These are phyloP conservation scores for Ascomycota sp. DNA, from an alignment of 2,329 filamentous ascomycete genomes.

Conservation along the genomic window DNA sequence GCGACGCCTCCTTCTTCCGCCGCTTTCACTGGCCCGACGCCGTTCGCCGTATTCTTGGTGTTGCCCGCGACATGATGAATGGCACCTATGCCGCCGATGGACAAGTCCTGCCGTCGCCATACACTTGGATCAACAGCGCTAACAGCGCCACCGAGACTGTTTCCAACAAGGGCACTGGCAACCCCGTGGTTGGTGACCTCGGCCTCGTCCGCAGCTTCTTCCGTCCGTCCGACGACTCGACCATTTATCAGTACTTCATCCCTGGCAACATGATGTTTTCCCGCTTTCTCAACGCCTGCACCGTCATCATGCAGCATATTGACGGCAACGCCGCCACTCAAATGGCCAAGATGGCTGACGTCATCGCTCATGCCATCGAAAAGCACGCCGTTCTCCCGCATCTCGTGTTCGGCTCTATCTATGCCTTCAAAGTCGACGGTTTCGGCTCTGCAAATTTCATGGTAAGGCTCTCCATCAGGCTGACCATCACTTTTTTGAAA, in stretches of 20 bases:
- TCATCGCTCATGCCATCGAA: conserved; percentile 44
- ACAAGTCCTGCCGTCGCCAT: conserved; percentile 35
- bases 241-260: conserved; percentile 69
- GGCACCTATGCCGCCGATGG: conserved; percentile 51
- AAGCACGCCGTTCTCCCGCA: conserved; percentile 46
- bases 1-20: conserved; percentile 53
- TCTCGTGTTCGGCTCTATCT: conserved; percentile 41
- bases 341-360: conserved; percentile 35
- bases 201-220: conserved; percentile 76
- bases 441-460: conserved; percentile 40
- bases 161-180: conserved; percentile 54
- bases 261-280: conserved; percentile 78
- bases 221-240: conserved; percentile 75
- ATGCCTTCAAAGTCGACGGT: conserved; percentile 51
- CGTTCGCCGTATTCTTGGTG: conserved; percentile 45
- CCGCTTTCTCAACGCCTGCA: conserved; percentile 32
- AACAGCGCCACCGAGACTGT: conserved; percentile 64
- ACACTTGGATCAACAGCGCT: conserved; percentile 59
- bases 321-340: conserved; percentile 29
- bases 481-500: too few relatives aligned
- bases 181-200: conserved; percentile 59
- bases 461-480: conserved; percentile 11
- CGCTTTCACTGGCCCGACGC: conserved; percentile 54
- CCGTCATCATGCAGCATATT: conserved; percentile 22
- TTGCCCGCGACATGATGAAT: conserved; percentile 48